phyloP scores from a whole-genome alignment of 73 alveolate species.

The Stentor coeruleus region DNA sequence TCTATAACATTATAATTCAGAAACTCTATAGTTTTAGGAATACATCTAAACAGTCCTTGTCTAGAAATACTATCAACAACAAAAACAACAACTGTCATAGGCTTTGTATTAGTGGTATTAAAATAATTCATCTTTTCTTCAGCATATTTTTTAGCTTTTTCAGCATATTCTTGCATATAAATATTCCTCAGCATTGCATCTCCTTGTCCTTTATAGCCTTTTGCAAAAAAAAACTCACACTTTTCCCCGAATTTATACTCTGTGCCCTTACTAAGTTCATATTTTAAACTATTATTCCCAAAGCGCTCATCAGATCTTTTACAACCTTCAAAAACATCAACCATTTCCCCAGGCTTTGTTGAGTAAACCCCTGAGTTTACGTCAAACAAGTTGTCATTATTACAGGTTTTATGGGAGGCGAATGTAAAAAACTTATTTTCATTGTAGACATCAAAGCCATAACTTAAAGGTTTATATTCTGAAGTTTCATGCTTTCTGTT shows the following conservation, averaged over 20 bases:
- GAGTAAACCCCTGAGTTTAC: not conserved
- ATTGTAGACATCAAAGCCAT: not conserved
- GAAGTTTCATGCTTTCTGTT: too few relatives aligned
- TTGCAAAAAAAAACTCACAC: too few relatives aligned
- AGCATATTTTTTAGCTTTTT: not conserved
- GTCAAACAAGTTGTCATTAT: not conserved
- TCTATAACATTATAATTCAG: not conserved
- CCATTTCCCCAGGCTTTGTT: not conserved
- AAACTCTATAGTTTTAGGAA: conserved; percentile 15
- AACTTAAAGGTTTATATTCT: not conserved
- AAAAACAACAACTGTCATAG: conserved; percentile 28
- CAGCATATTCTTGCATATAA: not conserved
- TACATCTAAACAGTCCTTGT: not conserved
- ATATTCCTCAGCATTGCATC: not conserved
- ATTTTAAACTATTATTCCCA: not conserved
- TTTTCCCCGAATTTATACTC: not conserved
- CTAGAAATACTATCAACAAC: conserved; percentile 16
- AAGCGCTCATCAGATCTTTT: not conserved
- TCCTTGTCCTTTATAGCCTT: too few relatives aligned
- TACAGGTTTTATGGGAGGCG: not conserved
- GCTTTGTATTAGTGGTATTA: not conserved
- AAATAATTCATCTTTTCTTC: not conserved
- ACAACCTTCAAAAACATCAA: not conserved
- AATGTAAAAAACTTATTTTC: not conserved
- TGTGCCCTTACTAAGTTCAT: not conserved